Percentiles rank a stretch among this genome's conserved stretches.
Conservation (phyloP, 139 green algal genomes). For the Auxenochlorella pyrenoidosa region DNA sequence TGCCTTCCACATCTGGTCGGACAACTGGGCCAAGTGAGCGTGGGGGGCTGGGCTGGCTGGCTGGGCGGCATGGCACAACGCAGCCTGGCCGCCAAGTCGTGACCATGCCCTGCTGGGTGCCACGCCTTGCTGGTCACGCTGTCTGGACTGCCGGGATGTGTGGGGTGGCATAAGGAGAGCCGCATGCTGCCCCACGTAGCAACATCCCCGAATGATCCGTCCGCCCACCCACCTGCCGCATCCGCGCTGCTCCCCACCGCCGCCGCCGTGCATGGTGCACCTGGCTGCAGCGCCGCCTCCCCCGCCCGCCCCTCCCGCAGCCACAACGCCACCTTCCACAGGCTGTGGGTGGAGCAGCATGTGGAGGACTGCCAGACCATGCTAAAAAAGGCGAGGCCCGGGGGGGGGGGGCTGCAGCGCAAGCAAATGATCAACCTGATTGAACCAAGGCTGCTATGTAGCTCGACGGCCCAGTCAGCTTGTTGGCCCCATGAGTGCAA, state of each 20-base stretch:
- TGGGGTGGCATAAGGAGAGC: background rate
- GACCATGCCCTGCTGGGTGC: no score
- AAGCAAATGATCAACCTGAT: no score
- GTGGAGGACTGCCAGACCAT: constrained; percentile 27
- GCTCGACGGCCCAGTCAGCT: background rate
- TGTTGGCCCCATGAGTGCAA: no score
- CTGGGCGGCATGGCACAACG: background rate
- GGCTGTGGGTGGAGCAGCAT: constrained; percentile 48
- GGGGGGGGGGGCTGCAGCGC: background rate
- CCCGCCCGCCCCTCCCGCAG: background rate
- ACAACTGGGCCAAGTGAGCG: constrained; percentile 63
- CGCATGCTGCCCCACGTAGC: no score
- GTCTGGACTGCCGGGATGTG: background rate
- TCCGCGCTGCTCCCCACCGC: background rate
- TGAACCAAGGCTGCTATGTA: background rate
- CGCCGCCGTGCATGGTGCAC: no score
- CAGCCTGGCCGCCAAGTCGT: no score
- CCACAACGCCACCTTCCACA: constrained; percentile 27
- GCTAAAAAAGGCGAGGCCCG: constrained; percentile 58
- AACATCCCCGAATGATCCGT: background rate
- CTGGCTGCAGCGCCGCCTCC: no score
- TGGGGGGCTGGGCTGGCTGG: no score
- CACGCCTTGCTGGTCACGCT: no score
- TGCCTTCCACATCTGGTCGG: constrained; percentile 65
- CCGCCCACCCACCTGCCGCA: background rate